phyloP scores from a whole-genome alignment of 1,139 yeast genomes.

The Suhomyces kunorum region DNA sequence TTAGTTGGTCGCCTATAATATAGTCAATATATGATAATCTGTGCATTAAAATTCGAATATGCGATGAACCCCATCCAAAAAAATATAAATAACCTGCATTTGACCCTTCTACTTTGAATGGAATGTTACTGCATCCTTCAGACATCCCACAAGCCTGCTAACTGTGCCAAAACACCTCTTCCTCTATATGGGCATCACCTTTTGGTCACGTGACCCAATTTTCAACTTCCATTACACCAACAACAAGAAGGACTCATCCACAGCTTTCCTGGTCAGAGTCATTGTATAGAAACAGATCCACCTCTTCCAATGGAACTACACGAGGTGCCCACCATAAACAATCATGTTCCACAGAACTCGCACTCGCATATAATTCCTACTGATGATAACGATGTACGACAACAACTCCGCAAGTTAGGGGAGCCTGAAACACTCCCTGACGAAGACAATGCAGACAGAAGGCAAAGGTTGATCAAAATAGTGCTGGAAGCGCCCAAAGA shows the following conservation, averaged over 20 bases:
- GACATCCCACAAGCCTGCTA: too few species aligned
- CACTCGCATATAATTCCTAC: conserved; percentile 49
- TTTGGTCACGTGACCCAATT: not conserved
- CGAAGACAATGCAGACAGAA: conserved; percentile 62
- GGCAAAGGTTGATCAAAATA: conserved; percentile 51
- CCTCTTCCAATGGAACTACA: not conserved
- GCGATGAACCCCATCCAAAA: too few species aligned
- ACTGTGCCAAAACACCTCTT: too few species aligned
- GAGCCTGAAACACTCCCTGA: conserved; percentile 63
- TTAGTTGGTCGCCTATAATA: too few species aligned
- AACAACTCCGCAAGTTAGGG: conserved; percentile 47
- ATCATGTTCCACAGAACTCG: not conserved
- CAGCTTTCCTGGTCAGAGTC: not conserved
- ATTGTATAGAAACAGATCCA: not conserved
- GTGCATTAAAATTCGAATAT: too few species aligned
- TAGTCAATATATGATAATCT: too few species aligned
- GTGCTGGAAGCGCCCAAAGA: conserved; percentile 30
- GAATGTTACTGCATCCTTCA: too few species aligned
- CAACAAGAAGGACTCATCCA: too few species aligned
- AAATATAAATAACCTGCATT: too few species aligned
- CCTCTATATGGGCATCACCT: too few species aligned
- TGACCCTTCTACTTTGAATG: too few species aligned
- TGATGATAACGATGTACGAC: conserved; percentile 59
- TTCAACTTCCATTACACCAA: not conserved
- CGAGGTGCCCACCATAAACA: not conserved